Conservation (phyloP, 1,284 basidiomycete genomes). For the Ganoderma boninense region DNA sequence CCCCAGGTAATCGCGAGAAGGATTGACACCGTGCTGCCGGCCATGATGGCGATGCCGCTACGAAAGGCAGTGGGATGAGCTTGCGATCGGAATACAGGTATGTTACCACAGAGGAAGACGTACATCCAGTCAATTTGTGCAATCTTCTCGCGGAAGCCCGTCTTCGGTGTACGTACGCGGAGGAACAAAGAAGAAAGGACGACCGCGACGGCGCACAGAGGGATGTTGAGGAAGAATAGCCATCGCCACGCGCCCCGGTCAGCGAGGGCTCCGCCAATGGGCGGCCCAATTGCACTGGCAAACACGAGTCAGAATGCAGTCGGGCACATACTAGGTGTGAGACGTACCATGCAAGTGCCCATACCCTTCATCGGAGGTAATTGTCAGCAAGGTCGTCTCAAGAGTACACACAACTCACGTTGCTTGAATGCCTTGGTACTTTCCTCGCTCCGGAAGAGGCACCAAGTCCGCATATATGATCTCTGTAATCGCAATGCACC, state of each 20-base stretch:
- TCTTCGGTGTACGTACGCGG: slow-evolving; percentile 45
- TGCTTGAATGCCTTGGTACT: slow-evolving; percentile 36
- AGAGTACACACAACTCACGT: slow-evolving; percentile 22
- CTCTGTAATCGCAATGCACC: slow-evolving; percentile 48
- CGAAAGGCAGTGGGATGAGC: slow-evolving; percentile 24
- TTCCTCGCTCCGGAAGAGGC: slow-evolving; percentile 50
- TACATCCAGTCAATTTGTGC: slow-evolving; percentile 43
- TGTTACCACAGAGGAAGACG: slow-evolving; percentile 9
- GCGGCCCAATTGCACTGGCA: slow-evolving; percentile 9
- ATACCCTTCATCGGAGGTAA: background rate
- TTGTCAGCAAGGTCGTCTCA: background rate
- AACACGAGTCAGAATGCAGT: slow-evolving; percentile 9
- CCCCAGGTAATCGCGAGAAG: slow-evolving; percentile 34
- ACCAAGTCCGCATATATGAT: slow-evolving; percentile 54
- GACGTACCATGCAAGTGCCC: background rate
- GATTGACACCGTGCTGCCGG: slow-evolving; percentile 25
- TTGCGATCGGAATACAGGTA: too few relatives aligned
- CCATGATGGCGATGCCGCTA: slow-evolving; percentile 32
- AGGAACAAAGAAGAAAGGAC: slow-evolving; percentile 46
- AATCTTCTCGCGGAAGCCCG: slow-evolving; percentile 39
- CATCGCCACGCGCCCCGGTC: slow-evolving; percentile 8
- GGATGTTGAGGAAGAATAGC: slow-evolving; percentile 47
- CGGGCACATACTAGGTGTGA: background rate
- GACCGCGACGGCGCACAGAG: slow-evolving; percentile 46
- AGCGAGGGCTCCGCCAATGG: background rate